Evolutionary conservation across 495 filamentous ascomycete genomes (phyloP), one percentile per base, ranked within the genome.

Genomic region (Eremomyces bilateralis): DNA sequence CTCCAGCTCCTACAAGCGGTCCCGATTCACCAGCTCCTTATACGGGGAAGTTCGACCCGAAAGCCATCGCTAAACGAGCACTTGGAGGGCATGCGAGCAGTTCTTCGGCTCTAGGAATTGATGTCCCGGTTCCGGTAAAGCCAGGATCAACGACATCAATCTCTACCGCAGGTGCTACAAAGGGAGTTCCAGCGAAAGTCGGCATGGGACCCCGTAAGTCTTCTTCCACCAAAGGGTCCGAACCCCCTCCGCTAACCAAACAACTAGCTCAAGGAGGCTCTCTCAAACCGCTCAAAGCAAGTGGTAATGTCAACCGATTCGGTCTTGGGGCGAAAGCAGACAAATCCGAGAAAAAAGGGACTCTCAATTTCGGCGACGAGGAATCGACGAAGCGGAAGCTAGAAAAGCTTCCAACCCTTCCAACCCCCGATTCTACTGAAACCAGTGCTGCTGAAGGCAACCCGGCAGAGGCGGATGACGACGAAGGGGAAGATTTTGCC

Each of bases 1-100:
- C 33, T 17, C 31, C 27, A 34, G 10, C 6, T 15, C 8, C 4
- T 8, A 12, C 22, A n/a, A 19, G n/a, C n/a, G 10, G 18, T 37
- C 29, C 21, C 18, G 15, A 20, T 15, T 29, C 20, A 20, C 36
- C 69, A 3, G 50, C 61, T 16, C 57, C 67, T 4, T 82, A 79
- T 45, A 58, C 69, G 20, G 79, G 80, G 36, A 92, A 90, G 50
- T 92, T 90, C 42, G 79, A 92, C 43, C 80, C 79, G 0, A 90
- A 90, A 50, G 73, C 76, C 1, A 84, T 88, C 36, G 76, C 68
- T 0, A 83, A 79, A 51, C 77, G 72, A 49, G 63, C 69, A 11
- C 62, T 63, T 39, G 53, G 61, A 37, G 48, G 31, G 13, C 15
- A 54, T 29, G 48, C 61, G 24, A 46, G 43, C 33, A 41, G 50